Evolutionary conservation across 768 basidiomycete genomes (phyloP).

Genomic region (Lyophyllum atratum): DNA sequence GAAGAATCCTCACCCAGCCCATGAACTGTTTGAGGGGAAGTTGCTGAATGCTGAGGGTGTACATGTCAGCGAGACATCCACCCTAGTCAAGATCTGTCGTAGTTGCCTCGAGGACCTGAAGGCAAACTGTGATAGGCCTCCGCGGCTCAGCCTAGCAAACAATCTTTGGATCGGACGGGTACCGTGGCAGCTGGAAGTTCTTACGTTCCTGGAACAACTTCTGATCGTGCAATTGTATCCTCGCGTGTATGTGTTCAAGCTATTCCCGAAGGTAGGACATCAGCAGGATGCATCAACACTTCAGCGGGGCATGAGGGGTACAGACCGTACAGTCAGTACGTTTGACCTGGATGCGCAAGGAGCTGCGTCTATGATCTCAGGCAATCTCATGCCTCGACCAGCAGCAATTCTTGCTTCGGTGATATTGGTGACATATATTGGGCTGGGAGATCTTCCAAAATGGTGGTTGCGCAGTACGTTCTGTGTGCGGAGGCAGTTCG

Average conservation of each 20-base stretch:
- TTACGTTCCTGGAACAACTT: conserved; percentile 39
- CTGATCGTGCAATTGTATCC: conserved; percentile 34
- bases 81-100: neutral
- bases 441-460: conserved; percentile 14
- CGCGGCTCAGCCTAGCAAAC: conserved; percentile 26
- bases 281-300: conserved; percentile 10
- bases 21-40: conserved; percentile 8
- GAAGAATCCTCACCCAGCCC: neutral
- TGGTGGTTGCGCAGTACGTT: conserved; percentile 21
- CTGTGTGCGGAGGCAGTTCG: conserved; percentile 27
- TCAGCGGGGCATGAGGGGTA: conserved; percentile 35
- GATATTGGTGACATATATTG: conserved; percentile 37
- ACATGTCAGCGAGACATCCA: neutral
- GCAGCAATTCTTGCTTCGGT: conserved; percentile 28
- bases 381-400: conserved; percentile 33
- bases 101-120: conserved; percentile 1
- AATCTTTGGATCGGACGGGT: conserved; percentile 38
- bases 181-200: conserved; percentile 25
- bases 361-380: conserved; percentile 32
- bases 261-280: conserved; percentile 24
- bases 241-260: conserved; percentile 33
- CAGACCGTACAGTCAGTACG: conserved; percentile 30
- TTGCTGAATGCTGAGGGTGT: conserved; percentile 1
- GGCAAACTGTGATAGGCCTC: neutral
- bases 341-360: conserved; percentile 27